A percentile compares a stretch with the other conserved stretches of the same genome.
phyloP scores from a whole-genome alignment of 129 eudicot genomes.

The Artemisia annua region DNA sequence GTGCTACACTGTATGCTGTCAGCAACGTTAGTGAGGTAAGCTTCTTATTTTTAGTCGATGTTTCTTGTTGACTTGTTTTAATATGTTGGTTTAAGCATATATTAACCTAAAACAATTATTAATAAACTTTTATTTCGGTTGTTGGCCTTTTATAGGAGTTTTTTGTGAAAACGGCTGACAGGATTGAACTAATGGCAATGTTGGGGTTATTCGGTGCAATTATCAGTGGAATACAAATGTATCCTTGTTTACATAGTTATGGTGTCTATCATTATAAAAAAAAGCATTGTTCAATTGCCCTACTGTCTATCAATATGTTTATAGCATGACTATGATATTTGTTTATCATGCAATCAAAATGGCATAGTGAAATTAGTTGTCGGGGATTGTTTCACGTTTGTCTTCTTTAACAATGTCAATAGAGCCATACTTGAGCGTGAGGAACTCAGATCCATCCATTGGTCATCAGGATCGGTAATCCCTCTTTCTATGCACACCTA shows the following conservation, averaged over 20 bases:
- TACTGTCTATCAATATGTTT: constrained; percentile 11
- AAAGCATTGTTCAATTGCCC: neutral
- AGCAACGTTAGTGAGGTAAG: constrained; percentile 88
- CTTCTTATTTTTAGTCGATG: neutral
- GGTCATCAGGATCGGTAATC: constrained; percentile 80
- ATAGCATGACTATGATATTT: neutral
- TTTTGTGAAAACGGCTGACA: constrained; percentile 83
- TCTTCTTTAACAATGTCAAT: constrained; percentile 43
- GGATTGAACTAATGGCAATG: constrained; percentile 93
- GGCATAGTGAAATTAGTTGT: neutral
- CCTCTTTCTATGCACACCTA: constrained; percentile 11
- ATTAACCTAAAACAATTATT: neutral
- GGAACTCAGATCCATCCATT: constrained; percentile 83
- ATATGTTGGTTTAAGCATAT: constrained; percentile 3
- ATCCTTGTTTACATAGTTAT: constrained; percentile 45
- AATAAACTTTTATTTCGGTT: neutral
- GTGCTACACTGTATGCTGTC: constrained; percentile 88
- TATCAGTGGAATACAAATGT: constrained; percentile 86
- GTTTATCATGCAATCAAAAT: neutral
- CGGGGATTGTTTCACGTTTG: constrained; percentile 9
- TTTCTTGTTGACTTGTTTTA: neutral
- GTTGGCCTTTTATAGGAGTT: constrained; percentile 57
- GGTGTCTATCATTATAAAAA: neutral
- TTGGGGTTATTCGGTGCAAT: constrained; percentile 92
- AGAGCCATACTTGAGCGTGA: constrained; percentile 80